These are phyloP conservation scores for Penicillium manginii DNA, from an alignment of 495 filamentous ascomycete genomes.

Conservation along the genomic window DNA sequence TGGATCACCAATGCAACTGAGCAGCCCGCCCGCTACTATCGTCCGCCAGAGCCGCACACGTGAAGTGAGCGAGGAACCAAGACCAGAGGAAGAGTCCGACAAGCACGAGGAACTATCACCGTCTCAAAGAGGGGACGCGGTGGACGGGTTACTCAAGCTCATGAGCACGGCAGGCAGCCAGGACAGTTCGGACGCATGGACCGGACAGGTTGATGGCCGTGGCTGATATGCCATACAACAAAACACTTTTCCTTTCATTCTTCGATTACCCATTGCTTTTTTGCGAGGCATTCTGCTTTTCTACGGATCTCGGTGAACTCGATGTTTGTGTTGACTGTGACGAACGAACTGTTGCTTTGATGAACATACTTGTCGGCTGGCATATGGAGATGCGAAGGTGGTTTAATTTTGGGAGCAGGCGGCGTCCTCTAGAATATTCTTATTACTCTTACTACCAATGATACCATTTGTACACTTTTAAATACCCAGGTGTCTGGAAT, in stretches of 20 bases:
- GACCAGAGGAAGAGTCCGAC: conserved; percentile 14
- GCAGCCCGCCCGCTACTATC: conserved; percentile 40
- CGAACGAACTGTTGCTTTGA: conserved; percentile 15
- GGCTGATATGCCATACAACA: neutral
- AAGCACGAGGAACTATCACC: conserved; percentile 24
- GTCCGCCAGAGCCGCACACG: conserved; percentile 19
- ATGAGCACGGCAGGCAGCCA: conserved; percentile 39
- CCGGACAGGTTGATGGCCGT: conserved; percentile 13
- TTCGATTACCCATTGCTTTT: neutral
- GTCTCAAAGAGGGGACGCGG: conserved; percentile 45
- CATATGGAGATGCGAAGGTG: conserved; percentile 8
- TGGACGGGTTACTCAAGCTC: conserved; percentile 46
- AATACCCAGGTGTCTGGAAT: neutral
- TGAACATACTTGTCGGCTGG: conserved; percentile 6
- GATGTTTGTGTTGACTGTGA: neutral
- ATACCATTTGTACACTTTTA: conserved; percentile 28
- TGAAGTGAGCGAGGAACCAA: conserved; percentile 14
- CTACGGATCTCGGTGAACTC: neutral
- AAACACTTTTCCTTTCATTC: neutral
- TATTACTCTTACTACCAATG: conserved; percentile 22
- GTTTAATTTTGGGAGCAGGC: conserved; percentile 16
- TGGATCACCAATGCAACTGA: conserved; percentile 43
- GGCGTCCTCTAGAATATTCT: conserved; percentile 23
- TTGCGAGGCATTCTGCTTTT: conserved; percentile 5
- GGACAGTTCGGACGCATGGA: conserved; percentile 25